Evolutionary conservation across 2,329 filamentous ascomycete genomes (phyloP).

Genomic region (Coleophoma cylindrospora): DNA sequence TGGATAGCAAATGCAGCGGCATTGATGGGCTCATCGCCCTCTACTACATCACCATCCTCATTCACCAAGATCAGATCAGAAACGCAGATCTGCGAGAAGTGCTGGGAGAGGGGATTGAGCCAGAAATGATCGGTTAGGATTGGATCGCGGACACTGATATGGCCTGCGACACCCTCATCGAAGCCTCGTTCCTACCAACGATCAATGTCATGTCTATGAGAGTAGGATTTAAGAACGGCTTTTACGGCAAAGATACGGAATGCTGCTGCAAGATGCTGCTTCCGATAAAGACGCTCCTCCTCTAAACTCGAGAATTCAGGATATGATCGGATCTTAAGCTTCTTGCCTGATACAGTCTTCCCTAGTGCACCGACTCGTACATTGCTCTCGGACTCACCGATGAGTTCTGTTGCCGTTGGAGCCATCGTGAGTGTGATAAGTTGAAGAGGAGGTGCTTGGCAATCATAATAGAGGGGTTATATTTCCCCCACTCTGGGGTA

Average conservation of each 20-base stretch:
- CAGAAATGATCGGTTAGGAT: constrained; percentile 8
- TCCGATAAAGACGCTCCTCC: constrained; percentile 19
- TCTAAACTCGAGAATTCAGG: constrained; percentile 18
- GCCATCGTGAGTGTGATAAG: constrained; percentile 23
- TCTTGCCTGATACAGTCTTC: constrained; percentile 36
- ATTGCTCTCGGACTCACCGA: constrained; percentile 32
- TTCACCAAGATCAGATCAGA: constrained; percentile 63
- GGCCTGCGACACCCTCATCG: constrained; percentile 34
- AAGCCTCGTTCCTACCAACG: constrained; percentile 26
- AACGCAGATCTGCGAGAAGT: constrained; percentile 55
- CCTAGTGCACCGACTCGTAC: constrained; percentile 38
- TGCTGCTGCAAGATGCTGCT: constrained; percentile 21
- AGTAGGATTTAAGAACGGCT: not conserved
- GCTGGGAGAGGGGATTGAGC: constrained; percentile 27
- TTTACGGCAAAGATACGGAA: constrained; percentile 11
- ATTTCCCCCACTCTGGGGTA: no score
- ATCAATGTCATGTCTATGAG: not conserved
- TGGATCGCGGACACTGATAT: constrained; percentile 28
- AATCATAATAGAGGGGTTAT: not conserved
- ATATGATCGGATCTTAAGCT: constrained; percentile 40
- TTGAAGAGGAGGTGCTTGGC: not conserved
- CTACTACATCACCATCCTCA: constrained; percentile 54
- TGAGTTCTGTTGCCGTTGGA: constrained; percentile 29
- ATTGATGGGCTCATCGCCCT: constrained; percentile 49
- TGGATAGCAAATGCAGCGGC: constrained; percentile 42